Base-by-base conservation (phyloP, 2,329 filamentous ascomycete species). In the Aspergillus sergii region DNA sequence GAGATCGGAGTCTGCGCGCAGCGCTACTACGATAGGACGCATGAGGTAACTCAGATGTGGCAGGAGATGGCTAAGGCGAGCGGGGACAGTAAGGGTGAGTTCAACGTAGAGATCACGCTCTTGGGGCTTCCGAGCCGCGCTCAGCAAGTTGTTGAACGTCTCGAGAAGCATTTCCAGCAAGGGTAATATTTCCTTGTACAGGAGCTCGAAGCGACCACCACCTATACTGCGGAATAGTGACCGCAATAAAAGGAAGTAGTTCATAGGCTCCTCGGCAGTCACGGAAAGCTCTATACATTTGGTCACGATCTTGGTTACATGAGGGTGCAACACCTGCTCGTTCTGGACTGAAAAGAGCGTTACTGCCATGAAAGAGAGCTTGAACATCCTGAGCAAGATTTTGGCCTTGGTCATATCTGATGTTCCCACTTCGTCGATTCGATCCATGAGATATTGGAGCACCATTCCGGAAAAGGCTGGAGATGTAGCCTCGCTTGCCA, bases 401-500 rank as follows among this genome's bases (percentile, higher is more conserved):
- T 93, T 94, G 0, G 95, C 94, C 78, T 94, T 96, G 74, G 92
- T 93, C 59, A 95, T 89, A 77, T 99, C 93, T 9, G 91, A 89
- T 0, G 93, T 95, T 26, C 95, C 95, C 50, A 99, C 93, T 75
- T 99, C 92, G 66, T 96, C 91, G 62, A 99, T 96, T 59, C 92
- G 91, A 71, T 94, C 91, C 95, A 99, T 99, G 64, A 99, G 83
- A 75, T 99, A 99, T 68, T 96, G 93, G 55, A 99, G 82, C 30
- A 99, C 88, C 95, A 99, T 98, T 45, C 96, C 95, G 65, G 94
- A 97, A 78, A 99, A 99, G 68, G 93, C 96, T 1, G 95, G 94
- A 30, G 94, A 97, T 0, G 96, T 99, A 5, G 94, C 94, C 81
- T 99, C 95, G 72, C 94, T 97, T n/a, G 96, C 95, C 58, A 99